A percentile compares a stretch with the other conserved stretches of the same genome.
phyloP scores from a whole-genome alignment of 768 basidiomycete genomes.

The Glaciozyma antarctica region DNA sequence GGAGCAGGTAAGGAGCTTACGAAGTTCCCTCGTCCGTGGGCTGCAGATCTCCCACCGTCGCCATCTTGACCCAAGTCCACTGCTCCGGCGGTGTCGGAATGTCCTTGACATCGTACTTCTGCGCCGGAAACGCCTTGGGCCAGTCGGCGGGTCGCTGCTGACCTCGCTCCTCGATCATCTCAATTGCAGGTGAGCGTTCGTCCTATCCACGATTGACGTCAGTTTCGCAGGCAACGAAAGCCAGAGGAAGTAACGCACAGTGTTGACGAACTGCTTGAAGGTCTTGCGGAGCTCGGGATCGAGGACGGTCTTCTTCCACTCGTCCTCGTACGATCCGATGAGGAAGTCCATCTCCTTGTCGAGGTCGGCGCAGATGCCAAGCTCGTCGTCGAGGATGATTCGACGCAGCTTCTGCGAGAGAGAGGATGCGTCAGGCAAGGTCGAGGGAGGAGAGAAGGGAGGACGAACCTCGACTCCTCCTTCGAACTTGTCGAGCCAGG shows the following conservation, averaged over 20 bases:
- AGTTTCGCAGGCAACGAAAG: background rate
- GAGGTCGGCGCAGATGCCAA: constrained; percentile 61
- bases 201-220: constrained; percentile 34
- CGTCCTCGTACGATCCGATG: constrained; percentile 57
- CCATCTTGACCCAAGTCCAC: constrained; percentile 55
- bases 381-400: constrained; percentile 59
- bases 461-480: constrained; percentile 49
- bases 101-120: constrained; percentile 44
- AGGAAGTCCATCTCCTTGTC: constrained; percentile 59
- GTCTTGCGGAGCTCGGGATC: constrained; percentile 47
- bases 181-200: constrained; percentile 45
- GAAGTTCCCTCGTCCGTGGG: constrained; percentile 37
- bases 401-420: constrained; percentile 49
- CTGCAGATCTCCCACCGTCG: constrained; percentile 46
- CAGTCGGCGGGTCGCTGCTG: constrained; percentile 60
- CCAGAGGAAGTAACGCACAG: constrained; percentile 38
- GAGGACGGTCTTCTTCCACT: constrained; percentile 58
- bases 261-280: constrained; percentile 61
- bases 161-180: constrained; percentile 53
- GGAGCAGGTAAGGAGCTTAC: constrained; percentile 26
- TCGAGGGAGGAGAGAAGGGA: background rate
- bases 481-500: constrained; percentile 63
- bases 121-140: constrained; percentile 50
- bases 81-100: constrained; percentile 45
- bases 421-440: background rate